Conservation (phyloP, 345 rosid genomes). For the Arabidopsis arenosa region DNA sequence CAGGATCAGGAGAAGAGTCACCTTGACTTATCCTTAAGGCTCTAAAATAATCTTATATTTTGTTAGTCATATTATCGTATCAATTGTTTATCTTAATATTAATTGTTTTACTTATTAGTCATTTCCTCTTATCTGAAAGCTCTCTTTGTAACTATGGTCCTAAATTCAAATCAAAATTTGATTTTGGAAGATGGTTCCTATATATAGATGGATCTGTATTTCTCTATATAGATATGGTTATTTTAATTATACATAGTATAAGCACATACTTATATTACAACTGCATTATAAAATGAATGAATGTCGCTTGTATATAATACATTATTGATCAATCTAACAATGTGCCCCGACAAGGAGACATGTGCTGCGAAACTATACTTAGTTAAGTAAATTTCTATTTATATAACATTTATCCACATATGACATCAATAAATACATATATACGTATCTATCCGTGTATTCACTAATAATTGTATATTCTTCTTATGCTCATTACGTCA, state of each 20-base stretch:
- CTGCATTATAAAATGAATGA: constrained; percentile 40
- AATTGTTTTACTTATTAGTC: constrained; percentile 18
- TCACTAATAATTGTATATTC: background rate
- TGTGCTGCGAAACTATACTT: constrained; percentile 42
- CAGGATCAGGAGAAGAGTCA: constrained; percentile 74
- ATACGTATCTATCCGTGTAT: constrained; percentile 21
- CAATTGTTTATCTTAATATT: constrained; percentile 25
- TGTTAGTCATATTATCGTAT: constrained; percentile 35
- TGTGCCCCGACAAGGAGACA: constrained; percentile 54
- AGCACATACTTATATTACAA: constrained; percentile 11
- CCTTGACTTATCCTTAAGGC: constrained; percentile 84
- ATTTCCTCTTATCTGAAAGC: constrained; percentile 16
- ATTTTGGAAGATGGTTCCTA: constrained; percentile 14
- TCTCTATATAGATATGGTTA: constrained; percentile 21
- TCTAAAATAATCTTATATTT: constrained; percentile 46
- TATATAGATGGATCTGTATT: constrained; percentile 1
- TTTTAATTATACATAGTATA: constrained; percentile 9
- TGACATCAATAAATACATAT: constrained; percentile 26
- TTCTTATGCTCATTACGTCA: constrained; percentile 28
- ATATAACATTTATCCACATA: constrained; percentile 29
- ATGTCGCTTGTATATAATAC: constrained; percentile 42
- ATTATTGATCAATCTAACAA: constrained; percentile 42
- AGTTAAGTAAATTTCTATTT: constrained; percentile 31
- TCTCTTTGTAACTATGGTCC: constrained; percentile 34
- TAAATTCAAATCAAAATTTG: constrained; percentile 29